Conservation (phyloP, 169 alveolate genomes). For the Cryptosporidium sp. region DNA sequence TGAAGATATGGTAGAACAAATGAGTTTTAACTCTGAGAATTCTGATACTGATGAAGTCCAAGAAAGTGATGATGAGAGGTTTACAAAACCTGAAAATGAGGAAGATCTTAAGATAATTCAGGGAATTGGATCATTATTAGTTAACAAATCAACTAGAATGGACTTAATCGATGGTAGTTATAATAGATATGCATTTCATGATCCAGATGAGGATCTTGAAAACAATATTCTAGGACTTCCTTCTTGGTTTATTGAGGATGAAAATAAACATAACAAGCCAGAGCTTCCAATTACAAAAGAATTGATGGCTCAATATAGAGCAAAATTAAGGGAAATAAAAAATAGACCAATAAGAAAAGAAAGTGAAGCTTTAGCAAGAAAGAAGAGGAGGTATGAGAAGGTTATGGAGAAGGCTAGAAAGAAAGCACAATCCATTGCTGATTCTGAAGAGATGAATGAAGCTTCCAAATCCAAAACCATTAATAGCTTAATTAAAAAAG, state of each 20-base stretch:
- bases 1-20: not conserved
- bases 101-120: conserved; percentile 79
- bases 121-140: conserved; percentile 80
- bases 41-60: conserved; percentile 58
- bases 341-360: conserved; percentile 97
- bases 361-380: conserved; percentile 95
- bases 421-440: conserved; percentile 87
- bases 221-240: conserved; percentile 89
- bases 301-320: conserved; percentile 92
- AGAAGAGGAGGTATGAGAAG: conserved; percentile 91
- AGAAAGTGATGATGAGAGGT: conserved; percentile 70
- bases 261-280: conserved; percentile 91
- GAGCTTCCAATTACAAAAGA: conserved; percentile 96
- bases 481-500: conserved; percentile 88
- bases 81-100: conserved; percentile 77
- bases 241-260: conserved; percentile 97
- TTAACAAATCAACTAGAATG: conserved; percentile 92
- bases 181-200: conserved; percentile 93
- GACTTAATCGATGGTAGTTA: conserved; percentile 94
- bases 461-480: conserved; percentile 89
- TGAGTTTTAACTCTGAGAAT: not conserved
- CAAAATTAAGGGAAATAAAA: conserved; percentile 93
- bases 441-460: conserved; percentile 90
- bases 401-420: conserved; percentile 91
- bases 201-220: conserved; percentile 80